Conservation (phyloP, 2,329 filamentous ascomycete genomes). For the Sordariomycetes sp. region DNA sequence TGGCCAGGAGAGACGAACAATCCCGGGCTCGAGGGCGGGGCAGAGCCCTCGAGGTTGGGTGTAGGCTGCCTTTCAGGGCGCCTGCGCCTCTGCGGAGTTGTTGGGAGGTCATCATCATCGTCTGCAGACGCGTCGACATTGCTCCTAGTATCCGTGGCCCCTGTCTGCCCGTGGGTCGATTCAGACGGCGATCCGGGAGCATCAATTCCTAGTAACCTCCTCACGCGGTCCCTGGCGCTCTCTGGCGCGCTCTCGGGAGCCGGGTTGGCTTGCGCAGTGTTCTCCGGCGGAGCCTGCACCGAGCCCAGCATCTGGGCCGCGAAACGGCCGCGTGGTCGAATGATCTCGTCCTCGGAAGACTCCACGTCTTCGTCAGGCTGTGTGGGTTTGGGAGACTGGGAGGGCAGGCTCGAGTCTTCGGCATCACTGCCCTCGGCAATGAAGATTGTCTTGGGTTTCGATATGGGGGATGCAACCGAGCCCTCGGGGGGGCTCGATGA, state of each 20-base stretch:
- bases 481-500: not conserved
- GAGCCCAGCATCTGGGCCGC: conserved; percentile 50
- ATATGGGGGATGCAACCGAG: conserved; percentile 31
- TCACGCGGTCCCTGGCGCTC: conserved; percentile 29
- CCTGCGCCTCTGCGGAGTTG: conserved; percentile 27
- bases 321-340: conserved; percentile 50
- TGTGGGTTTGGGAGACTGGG: conserved; percentile 5
- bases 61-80: conserved; percentile 21
- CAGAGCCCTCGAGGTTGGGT: conserved; percentile 15
- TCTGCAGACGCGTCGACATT: conserved; percentile 23
- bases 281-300: conserved; percentile 9
- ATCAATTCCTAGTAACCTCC: conserved; percentile 25
- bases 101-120: conserved; percentile 28
- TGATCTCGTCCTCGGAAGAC: conserved; percentile 17
- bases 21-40: conserved; percentile 22
- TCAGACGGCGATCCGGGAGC: conserved; percentile 13
- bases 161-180: conserved; percentile 16
- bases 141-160: conserved; percentile 16
- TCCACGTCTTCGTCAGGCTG: not conserved
- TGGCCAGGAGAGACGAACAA: conserved; percentile 45
- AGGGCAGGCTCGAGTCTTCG: conserved; percentile 21
- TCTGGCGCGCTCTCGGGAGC: conserved; percentile 11
- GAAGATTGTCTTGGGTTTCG: conserved; percentile 44
- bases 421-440: conserved; percentile 38
- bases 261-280: not conserved